Percentiles rank a stretch among this genome's conserved stretches.
phyloP scores from a whole-genome alignment of 805 yeast species.

The Candida takata region DNA sequence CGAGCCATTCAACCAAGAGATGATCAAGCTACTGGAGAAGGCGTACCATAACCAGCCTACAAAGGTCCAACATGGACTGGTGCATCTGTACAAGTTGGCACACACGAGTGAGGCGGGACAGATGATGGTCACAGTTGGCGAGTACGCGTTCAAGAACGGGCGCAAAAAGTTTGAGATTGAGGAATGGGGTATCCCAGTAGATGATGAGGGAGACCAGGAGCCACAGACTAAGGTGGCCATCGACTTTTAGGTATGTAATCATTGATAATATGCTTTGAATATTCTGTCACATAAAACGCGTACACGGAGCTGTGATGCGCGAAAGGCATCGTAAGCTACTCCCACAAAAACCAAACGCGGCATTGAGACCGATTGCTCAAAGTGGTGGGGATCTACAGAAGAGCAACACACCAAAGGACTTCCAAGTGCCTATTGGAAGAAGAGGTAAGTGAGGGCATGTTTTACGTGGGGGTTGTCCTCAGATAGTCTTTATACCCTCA shows the following conservation, averaged over 20 bases:
- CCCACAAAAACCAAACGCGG: no score
- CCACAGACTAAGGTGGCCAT: conserved; percentile 20
- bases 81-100: conserved; percentile 70
- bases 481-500: no score
- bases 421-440: no score
- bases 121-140: conserved; percentile 69
- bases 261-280: no score
- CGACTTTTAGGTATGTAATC: conserved; percentile 19
- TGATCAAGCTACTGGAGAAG: conserved; percentile 56
- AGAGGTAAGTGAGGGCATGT: no score
- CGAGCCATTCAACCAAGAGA: conserved; percentile 75
- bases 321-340: no score
- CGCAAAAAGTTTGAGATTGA: conserved; percentile 78
- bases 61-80: conserved; percentile 78
- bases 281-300: no score
- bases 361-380: no score
- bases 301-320: no score
- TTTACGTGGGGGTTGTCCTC: no score
- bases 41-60: conserved; percentile 67
- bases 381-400: no score
- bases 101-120: conserved; percentile 67
- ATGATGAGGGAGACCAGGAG: conserved; percentile 40
- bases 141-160: conserved; percentile 82
- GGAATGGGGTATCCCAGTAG: conserved; percentile 97
- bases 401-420: no score